phyloP scores from a whole-genome alignment of 2,329 filamentous ascomycete species.

The Monosporascus sp. region DNA sequence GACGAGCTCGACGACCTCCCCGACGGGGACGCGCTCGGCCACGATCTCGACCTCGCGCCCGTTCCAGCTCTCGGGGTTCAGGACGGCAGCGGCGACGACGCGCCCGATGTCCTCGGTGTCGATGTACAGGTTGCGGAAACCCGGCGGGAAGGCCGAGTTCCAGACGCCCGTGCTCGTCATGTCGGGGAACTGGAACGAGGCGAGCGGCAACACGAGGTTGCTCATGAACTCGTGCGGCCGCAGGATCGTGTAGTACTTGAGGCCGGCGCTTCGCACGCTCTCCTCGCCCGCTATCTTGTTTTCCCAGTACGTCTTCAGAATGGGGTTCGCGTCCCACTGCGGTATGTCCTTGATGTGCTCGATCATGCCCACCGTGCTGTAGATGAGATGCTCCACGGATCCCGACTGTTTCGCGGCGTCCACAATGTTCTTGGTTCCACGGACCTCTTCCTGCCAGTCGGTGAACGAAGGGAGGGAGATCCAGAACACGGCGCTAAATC shows the following conservation, averaged over 20 bases:
- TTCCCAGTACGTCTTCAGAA: conserved; percentile 7
- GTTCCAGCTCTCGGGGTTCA: conserved; percentile 4
- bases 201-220: conserved; percentile 6
- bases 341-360: background rate
- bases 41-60: conserved; percentile 4
- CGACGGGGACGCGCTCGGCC: conserved; percentile 3
- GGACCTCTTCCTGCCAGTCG: conserved; percentile 5
- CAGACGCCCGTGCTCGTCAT: conserved; percentile 4
- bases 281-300: conserved; percentile 9
- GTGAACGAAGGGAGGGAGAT: conserved; percentile 1
- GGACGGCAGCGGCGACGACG: conserved; percentile 5
- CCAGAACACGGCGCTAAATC: conserved; percentile 1
- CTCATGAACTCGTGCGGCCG: conserved; percentile 13
- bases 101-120: conserved; percentile 11
- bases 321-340: conserved; percentile 2
- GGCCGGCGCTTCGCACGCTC: conserved; percentile 4
- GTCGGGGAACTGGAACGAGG: conserved; percentile 2
- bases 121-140: conserved; percentile 2
- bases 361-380: conserved; percentile 4
- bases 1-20: conserved; percentile 3
- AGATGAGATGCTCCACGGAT: conserved; percentile 10
- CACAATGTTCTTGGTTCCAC: conserved; percentile 7
- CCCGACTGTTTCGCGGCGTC: conserved; percentile 7
- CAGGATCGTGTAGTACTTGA: conserved; percentile 13
- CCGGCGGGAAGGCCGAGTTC: conserved; percentile 1